A percentile compares a stretch with the other conserved stretches of the same genome.
phyloP scores from a whole-genome alignment of 1,284 basidiomycete species.

The Blastosporella zonata region DNA sequence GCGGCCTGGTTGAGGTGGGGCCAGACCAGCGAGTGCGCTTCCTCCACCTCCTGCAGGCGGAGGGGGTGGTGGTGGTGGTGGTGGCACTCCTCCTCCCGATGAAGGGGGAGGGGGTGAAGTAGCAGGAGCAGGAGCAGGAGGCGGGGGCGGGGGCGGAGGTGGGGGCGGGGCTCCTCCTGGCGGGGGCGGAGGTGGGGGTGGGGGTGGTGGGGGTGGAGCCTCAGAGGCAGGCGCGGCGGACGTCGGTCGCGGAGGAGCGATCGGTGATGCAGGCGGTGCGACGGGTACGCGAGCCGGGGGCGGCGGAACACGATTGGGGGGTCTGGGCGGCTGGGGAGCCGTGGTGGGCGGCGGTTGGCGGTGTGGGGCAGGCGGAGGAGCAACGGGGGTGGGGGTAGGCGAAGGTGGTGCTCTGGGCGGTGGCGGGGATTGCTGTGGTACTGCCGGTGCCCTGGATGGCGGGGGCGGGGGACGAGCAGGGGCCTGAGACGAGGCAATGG shows the following conservation, averaged over 20 bases:
- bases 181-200: constrained; percentile 27
- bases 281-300: constrained; percentile 16
- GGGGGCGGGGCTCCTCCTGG: constrained; percentile 24
- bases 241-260: constrained; percentile 30
- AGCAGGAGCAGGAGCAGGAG: constrained; percentile 30
- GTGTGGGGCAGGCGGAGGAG: constrained; percentile 21
- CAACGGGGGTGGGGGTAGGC: constrained; percentile 19
- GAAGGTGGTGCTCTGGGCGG: constrained; percentile 19
- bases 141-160: constrained; percentile 28
- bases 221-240: constrained; percentile 23
- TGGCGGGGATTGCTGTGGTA: constrained; percentile 20
- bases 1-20: constrained; percentile 49
- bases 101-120: constrained; percentile 33
- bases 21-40: constrained; percentile 29
- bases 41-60: constrained; percentile 29
- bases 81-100: constrained; percentile 25
- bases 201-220: constrained; percentile 36
- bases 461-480: constrained; percentile 28
- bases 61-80: constrained; percentile 33
- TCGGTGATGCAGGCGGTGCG: constrained; percentile 15
- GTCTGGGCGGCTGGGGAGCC: not conserved
- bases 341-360: constrained; percentile 26
- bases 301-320: constrained; percentile 18
- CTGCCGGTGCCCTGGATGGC: constrained; percentile 32
- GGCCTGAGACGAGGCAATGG: constrained; percentile 1